Evolutionary conservation across 257 asterid genomes (phyloP).

Genomic region (Nyctanthes arbortristis): DNA sequence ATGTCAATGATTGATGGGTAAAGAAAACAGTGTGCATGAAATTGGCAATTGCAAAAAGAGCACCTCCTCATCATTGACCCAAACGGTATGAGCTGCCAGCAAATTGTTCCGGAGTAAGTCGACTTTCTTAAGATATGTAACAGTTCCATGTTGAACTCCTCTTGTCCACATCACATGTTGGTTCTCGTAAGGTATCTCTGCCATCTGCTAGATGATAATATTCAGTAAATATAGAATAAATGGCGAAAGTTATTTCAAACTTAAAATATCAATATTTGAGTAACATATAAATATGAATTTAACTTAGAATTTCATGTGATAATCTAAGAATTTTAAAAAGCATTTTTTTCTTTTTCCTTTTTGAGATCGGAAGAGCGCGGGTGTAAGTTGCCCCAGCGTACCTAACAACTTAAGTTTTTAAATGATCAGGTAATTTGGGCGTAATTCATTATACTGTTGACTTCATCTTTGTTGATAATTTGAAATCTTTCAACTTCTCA

Average conservation of each 20-base stretch:
- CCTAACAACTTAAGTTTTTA: not conserved
- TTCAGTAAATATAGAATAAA: not conserved
- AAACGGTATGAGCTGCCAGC: constrained; percentile 83
- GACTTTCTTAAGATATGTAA: constrained; percentile 64
- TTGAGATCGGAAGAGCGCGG: too few relatives aligned
- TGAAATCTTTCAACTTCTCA: not conserved
- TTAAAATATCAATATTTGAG: not conserved
- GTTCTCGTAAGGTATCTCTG: constrained; percentile 83
- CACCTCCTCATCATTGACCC: constrained; percentile 74
- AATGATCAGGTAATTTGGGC: too few relatives aligned
- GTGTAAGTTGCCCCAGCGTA: not conserved
- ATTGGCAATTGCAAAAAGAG: not conserved
- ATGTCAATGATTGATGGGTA: not conserved
- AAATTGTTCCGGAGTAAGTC: constrained; percentile 56
- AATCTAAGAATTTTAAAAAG: not conserved
- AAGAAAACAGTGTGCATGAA: not conserved
- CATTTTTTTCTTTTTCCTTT: not conserved
- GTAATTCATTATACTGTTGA: not conserved
- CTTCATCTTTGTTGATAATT: not conserved
- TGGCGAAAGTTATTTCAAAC: not conserved
- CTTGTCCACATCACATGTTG: constrained; percentile 53
- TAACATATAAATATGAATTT: not conserved
- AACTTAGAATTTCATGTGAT: not conserved
- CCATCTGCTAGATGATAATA: constrained; percentile 56
- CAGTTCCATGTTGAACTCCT: constrained; percentile 74